Evolutionary conservation across 2,329 filamentous ascomycete genomes (phyloP).

Genomic region (Bipolaris bicolor): DNA sequence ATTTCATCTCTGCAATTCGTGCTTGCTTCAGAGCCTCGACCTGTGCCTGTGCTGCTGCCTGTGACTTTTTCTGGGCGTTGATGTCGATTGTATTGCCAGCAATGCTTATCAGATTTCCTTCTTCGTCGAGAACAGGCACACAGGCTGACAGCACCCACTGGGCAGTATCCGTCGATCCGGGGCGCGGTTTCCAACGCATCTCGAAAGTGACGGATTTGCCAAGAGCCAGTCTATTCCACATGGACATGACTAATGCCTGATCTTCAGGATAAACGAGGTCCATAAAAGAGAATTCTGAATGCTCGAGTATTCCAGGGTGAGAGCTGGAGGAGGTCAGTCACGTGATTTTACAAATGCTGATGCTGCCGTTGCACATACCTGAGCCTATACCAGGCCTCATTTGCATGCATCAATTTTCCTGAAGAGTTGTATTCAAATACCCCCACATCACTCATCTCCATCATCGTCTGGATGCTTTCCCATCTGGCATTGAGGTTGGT

Average conservation of each 20-base stretch:
- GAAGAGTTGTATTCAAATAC: conserved; percentile 39
- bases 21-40: conserved; percentile 37
- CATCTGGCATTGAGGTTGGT: conserved; percentile 30
- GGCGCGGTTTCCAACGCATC: conserved; percentile 41
- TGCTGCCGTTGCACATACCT: conserved; percentile 13
- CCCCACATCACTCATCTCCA: conserved; percentile 47
- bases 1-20: conserved; percentile 33
- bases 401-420: conserved; percentile 38
- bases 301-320: conserved; percentile 27
- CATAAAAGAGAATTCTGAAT: conserved; percentile 39
- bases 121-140: conserved; percentile 38
- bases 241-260: conserved; percentile 32
- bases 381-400: conserved; percentile 39
- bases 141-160: conserved; percentile 42
- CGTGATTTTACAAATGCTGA: background rate
- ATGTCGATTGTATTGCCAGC: conserved; percentile 44
- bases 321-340: conserved; percentile 20
- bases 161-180: conserved; percentile 18
- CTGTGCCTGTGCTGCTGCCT: conserved; percentile 28
- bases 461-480: conserved; percentile 40
- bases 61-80: conserved; percentile 39
- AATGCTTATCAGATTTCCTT: conserved; percentile 34
- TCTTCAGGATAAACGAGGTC: conserved; percentile 39
- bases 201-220: conserved; percentile 41
- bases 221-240: conserved; percentile 38